Percentiles rank a stretch among this genome's conserved stretches.
Conservation (phyloP, 257 asterid species). For the Solanum chmielewskii region DNA sequence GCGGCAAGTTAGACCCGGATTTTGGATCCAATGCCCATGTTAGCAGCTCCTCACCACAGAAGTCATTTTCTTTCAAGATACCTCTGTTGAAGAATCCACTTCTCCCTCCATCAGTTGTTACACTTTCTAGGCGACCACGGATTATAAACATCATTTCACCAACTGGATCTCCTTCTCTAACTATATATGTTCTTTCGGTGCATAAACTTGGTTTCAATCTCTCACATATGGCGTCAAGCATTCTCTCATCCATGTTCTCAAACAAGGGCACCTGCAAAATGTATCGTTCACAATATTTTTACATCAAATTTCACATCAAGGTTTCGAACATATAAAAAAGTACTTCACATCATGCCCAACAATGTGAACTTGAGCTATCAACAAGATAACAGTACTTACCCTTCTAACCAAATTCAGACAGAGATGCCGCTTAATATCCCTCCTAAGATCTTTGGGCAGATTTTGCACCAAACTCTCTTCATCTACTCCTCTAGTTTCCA, state of each 20-base stretch:
- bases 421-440: slow-evolving; percentile 87
- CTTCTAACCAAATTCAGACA: slow-evolving; percentile 79
- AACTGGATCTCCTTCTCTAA: slow-evolving; percentile 95
- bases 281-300: not conserved
- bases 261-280: slow-evolving; percentile 78
- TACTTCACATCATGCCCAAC: not conserved
- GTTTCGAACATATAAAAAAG: not conserved
- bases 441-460: slow-evolving; percentile 80
- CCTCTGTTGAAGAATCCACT: slow-evolving; percentile 94
- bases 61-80: slow-evolving; percentile 63
- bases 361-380: not conserved
- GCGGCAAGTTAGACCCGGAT: slow-evolving; percentile 73
- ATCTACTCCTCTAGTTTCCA: slow-evolving; percentile 89
- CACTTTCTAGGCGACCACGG: slow-evolving; percentile 90
- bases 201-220: slow-evolving; percentile 87
- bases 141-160: slow-evolving; percentile 89
- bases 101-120: slow-evolving; percentile 96
- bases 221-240: slow-evolving; percentile 94
- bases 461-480: slow-evolving; percentile 84
- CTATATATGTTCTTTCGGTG: slow-evolving; percentile 66
- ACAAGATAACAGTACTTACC: slow-evolving; percentile 27
- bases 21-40: slow-evolving; percentile 98
- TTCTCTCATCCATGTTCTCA: slow-evolving; percentile 92
- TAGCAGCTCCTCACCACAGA: slow-evolving; percentile 96
- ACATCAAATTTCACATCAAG: not conserved